Evolutionary conservation across 1,284 basidiomycete genomes (phyloP), one percentile per base, ranked within the genome.

Genomic region (Bondarzewia mesenterica): DNA sequence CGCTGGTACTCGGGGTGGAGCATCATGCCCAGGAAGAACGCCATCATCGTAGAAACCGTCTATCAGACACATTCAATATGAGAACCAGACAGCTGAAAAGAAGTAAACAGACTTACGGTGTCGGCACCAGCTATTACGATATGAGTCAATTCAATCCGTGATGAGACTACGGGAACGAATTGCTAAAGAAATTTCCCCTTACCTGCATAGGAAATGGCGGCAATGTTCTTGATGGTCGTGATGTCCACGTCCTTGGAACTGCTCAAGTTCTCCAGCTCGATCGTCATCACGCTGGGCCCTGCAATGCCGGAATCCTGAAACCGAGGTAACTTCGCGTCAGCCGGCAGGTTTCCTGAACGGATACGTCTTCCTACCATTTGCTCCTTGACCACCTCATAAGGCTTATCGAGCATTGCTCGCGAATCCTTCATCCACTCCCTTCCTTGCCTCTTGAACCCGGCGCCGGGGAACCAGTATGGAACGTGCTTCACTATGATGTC

Each of bases 31-130:
- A 50, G 12, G 25, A 50, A 46, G 10, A 37, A 29, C n/a, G 20
- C 8, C 7, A 46, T 32, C 7, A 41, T 16, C 3, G 44, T n/a
- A 7, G 29, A 10, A 6, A 32, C 29, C n/a, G 29, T 32, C 29
- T 32, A n/a, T 32, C 15, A 8, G 29, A 32, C 8, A 8, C 2
- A 15, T 7, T 32, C 8, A 8, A 15, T 8, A 15, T 32, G 29
- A 32, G 29, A 15, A 32, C 29, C 29, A 7, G 29, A 32, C 29
- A 3, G 15, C 42, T 22, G 26, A 35, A 55, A 40, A 60, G 61
- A 53, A 43, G 5, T 26, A 26, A n/a, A 15, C 20, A 25, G 26
- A 40, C 48, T 23, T 25, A 46, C 48, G 14, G 49, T 50, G 15
- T 46, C 49, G 25, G 43, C 27, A 6, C 44, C 49, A 36, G 49